These are phyloP conservation scores for Saccharomycopsis synnaedendra DNA, from an alignment of 805 yeast genomes.

Conservation along the genomic window DNA sequence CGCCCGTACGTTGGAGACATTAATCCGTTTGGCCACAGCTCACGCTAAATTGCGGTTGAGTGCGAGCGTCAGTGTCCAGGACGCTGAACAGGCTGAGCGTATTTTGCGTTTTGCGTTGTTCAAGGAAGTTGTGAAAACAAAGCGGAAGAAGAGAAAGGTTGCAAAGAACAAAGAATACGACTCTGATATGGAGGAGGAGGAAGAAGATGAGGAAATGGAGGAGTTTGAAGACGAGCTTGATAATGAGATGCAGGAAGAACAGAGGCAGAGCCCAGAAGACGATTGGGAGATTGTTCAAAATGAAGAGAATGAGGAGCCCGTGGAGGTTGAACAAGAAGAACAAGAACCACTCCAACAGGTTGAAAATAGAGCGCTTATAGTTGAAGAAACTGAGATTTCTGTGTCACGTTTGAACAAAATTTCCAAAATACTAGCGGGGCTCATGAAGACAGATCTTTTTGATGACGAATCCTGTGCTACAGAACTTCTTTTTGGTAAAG, in stretches of 20 bases:
- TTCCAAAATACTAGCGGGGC: constrained; percentile 33
- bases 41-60: constrained; percentile 94
- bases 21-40: constrained; percentile 90
- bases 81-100: constrained; percentile 80
- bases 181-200: constrained; percentile 20
- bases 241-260: constrained; percentile 9
- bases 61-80: constrained; percentile 57
- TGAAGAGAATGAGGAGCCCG: background rate
- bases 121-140: constrained; percentile 49
- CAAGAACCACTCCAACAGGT: constrained; percentile 1
- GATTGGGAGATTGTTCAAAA: constrained; percentile 7
- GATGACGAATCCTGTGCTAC: constrained; percentile 34
- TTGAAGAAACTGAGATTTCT: constrained; percentile 30
- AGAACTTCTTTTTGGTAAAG: constrained; percentile 26
- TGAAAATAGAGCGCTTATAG: constrained; percentile 1
- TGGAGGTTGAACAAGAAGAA: background rate
- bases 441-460: constrained; percentile 33
- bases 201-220: constrained; percentile 14
- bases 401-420: constrained; percentile 37
- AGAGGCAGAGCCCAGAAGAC: background rate
- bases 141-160: constrained; percentile 21
- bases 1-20: constrained; percentile 94
- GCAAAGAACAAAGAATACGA: constrained; percentile 21
- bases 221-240: constrained; percentile 1
- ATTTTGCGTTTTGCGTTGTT: constrained; percentile 77